Base-by-base conservation (phyloP, 805 yeast genomes). In the Babjeviella inositovora region DNA sequence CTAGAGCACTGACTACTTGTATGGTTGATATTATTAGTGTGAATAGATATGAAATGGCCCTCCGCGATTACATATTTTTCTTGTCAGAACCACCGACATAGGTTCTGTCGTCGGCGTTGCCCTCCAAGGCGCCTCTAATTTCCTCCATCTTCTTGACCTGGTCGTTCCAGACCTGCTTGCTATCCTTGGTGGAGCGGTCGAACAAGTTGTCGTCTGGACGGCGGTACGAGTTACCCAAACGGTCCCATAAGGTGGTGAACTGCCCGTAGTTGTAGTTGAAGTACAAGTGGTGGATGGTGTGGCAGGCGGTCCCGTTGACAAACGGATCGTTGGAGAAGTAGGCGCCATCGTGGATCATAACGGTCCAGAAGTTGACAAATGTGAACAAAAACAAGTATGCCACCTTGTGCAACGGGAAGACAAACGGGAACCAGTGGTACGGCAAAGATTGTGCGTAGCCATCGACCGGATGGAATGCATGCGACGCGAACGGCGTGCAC, bases 181-280 rank as follows among this genome's bases (percentile, higher is more conserved):
- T 70, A 42, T 62, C 65, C 46, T 62, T 71, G 31, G 50, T 43
- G 13, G 61, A 47, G 34, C 64, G 66, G 43, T 73, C 80, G 47
- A 85, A 87, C 36, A 87, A 58, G 35, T 80, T 77, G 39, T 62
- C 68, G 43, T 90, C 97, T 5, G 98, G 98, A 38, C 70, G 67
- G 53, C 97, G 76, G 54, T 90, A 85, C 14, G 93, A 70, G 22
- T 84, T 77, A 24, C 97, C 97, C 28, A 90, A 53, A 53, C 98
- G 74, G 49, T 90, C 98, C 98, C 98, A 90, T 34, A 90, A 58
- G 10, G 98, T 90, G 22, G 97, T 85, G 57, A 87, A 90, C 55
- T 90, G 98, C 18, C 98, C 98, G 45, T 85, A 90, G 60, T 90
- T 90, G 56, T 90, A 90, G 62, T 87, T 87, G 70, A 90, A 90